Evolutionary conservation across 768 basidiomycete species (phyloP), one percentile per base, ranked within the genome.

Genomic region (Tricholoma sp.): DNA sequence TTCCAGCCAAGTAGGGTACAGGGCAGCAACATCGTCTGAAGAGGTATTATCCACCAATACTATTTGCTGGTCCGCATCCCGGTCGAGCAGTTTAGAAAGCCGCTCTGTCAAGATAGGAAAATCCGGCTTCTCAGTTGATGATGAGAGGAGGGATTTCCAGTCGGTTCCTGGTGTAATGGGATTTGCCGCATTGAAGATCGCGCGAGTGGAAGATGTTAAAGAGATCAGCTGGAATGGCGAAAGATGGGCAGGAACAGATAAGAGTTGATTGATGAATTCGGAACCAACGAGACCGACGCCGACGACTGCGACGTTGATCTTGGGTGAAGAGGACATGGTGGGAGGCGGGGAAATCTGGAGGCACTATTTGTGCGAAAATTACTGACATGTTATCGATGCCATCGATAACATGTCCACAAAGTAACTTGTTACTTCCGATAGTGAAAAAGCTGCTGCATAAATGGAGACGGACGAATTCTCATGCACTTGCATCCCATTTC

Each of bases 1-100:
- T 51, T 76, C 74, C 45, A 98, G 74, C 74, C 94, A 89, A 35
- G 74, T 72, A 0, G 97, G 93, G 71, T 98, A 99, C 54, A 87
- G 65, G 21, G 76, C 75, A 1, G 96, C 95, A 18, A 98, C 83
- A 12, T 76, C 78, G 37, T 92, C 88, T 32, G 90, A 88, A 0
- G 94, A 89, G 0, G 97, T 98, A 69, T 94, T 96, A 72, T 99
- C 97, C 57, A 99, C 88, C 45, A 97, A 78, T 2, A 85, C 86
- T 43, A 82, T 82, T 50, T 76, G 74, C 55, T 79, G 70, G 63
- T 78, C 79, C 52, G 70, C 71, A 43, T 67, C 65, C 6, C 4
- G 8, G 31, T 9, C 8, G 4, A 82, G 80, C 19, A 87, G 72
- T 16, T 63, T 66, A 9, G 74, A 69, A 9, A 88, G 75, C 52